Evolutionary conservation across 768 basidiomycete genomes (phyloP).

Genomic region (Rhizopogon salebrosus): DNA sequence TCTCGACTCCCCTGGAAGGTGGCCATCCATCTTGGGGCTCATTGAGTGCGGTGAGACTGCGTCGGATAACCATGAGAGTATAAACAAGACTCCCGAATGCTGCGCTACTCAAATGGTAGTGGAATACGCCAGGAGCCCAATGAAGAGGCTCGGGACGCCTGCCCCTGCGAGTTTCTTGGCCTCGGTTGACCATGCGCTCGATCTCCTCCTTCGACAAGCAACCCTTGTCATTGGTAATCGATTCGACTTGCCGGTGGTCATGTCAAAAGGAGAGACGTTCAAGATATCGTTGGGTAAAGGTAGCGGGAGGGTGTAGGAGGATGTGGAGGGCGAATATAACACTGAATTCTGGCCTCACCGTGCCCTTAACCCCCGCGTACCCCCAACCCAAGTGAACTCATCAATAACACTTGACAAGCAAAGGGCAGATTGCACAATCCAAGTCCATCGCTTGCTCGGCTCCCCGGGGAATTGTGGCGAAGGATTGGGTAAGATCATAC

Average conservation of each 20-base stretch:
- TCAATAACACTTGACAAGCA: constrained; percentile 64
- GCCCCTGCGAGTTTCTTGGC: constrained; percentile 53
- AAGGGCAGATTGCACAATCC: constrained; percentile 66
- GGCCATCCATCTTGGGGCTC: constrained; percentile 58
- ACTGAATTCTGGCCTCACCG: no score
- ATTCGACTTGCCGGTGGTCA: constrained; percentile 93
- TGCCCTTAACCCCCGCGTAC: constrained; percentile 58
- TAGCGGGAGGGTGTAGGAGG: no score
- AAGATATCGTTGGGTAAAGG: constrained; percentile 93
- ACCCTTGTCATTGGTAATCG: constrained; percentile 95
- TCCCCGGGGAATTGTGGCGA: constrained; percentile 52
- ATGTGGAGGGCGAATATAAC: no score
- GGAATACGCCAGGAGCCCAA: constrained; percentile 57
- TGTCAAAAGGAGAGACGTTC: constrained; percentile 90
- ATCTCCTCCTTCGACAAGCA: constrained; percentile 96
- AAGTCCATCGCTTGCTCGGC: constrained; percentile 63
- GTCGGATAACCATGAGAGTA: constrained; percentile 61
- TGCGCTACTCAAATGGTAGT: constrained; percentile 44
- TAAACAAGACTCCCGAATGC: constrained; percentile 55
- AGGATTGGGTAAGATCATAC: constrained; percentile 63
- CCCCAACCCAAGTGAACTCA: constrained; percentile 67
- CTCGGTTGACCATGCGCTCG: no score
- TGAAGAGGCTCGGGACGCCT: constrained; percentile 49
- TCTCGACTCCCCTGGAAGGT: constrained; percentile 44
- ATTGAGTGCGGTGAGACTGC: constrained; percentile 52